phyloP scores from a whole-genome alignment of 192 early-diverging fungal genomes.

The Chytriomyces hyalinus region DNA sequence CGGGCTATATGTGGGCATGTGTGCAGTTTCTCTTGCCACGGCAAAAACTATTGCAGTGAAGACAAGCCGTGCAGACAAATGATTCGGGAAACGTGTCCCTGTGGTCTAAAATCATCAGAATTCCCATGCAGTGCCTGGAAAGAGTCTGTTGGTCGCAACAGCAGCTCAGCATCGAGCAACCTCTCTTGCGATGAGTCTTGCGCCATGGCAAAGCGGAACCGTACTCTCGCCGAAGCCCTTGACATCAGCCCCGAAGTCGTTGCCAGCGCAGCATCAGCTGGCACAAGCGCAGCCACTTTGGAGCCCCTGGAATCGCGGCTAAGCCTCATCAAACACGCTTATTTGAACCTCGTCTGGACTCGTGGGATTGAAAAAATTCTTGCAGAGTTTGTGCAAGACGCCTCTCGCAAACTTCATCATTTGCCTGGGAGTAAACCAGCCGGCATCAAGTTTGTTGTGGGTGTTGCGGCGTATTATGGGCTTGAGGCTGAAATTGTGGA shows the following conservation, averaged over 20 bases:
- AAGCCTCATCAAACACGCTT: conserved; percentile 69
- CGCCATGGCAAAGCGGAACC: conserved; percentile 77
- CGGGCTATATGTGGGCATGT: conserved; percentile 83
- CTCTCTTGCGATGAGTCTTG: conserved; percentile 86
- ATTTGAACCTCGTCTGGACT: conserved; percentile 66
- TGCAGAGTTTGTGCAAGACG: conserved; percentile 70
- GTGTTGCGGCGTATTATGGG: conserved; percentile 75
- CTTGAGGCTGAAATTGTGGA: conserved; percentile 79
- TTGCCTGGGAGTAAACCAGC: conserved; percentile 72
- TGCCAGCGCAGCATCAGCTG: conserved; percentile 18
- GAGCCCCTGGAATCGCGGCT: conserved; percentile 59
- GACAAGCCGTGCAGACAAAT: conserved; percentile 67
- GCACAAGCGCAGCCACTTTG: conserved; percentile 22
- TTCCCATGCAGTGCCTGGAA: conserved; percentile 71
- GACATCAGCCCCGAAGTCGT: conserved; percentile 43
- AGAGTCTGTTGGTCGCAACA: conserved; percentile 46
- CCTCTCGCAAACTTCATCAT: conserved; percentile 55
- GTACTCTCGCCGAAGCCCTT: conserved; percentile 78
- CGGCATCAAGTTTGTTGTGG: conserved; percentile 74
- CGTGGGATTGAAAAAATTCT: conserved; percentile 70
- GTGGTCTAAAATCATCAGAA: conserved; percentile 69
- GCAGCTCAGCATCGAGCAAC: conserved; percentile 33
- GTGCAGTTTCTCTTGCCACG: conserved; percentile 79
- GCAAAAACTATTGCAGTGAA: conserved; percentile 75
- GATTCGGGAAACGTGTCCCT: conserved; percentile 72